Percentiles rank a stretch among this genome's conserved stretches.
Conservation (phyloP, 2,329 filamentous ascomycete species). For the Pezizomycotina sp. region DNA sequence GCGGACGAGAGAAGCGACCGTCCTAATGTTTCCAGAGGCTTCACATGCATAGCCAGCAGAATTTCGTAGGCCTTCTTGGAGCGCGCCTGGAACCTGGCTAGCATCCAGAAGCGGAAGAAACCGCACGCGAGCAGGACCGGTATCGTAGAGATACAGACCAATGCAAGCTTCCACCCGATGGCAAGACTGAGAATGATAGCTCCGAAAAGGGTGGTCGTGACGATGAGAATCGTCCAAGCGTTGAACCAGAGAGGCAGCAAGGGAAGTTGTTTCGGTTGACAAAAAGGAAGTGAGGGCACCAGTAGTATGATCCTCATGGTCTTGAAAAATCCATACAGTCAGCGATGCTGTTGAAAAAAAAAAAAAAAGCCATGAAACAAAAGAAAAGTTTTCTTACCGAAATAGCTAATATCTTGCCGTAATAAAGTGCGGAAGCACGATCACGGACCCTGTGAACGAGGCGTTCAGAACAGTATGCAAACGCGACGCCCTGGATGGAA, state of each 20-base stretch:
- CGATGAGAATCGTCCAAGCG: slow-evolving; percentile 74
- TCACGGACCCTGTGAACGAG: slow-evolving; percentile 71
- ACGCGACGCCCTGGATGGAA: slow-evolving; percentile 50
- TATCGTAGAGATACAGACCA: slow-evolving; percentile 65
- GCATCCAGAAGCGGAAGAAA: slow-evolving; percentile 75
- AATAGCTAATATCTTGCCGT: slow-evolving; percentile 83
- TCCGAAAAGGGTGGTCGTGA: slow-evolving; percentile 60
- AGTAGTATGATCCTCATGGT: slow-evolving; percentile 70
- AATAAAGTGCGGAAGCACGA: slow-evolving; percentile 73
- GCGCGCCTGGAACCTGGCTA: slow-evolving; percentile 60
- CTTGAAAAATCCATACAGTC: too few relatives aligned
- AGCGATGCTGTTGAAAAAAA: too few relatives aligned
- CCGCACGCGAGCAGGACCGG: slow-evolving; percentile 63
- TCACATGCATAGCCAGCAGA: slow-evolving; percentile 84
- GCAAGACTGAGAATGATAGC: slow-evolving; percentile 54
- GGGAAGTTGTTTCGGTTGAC: slow-evolving; percentile 73
- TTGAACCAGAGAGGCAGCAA: slow-evolving; percentile 73
- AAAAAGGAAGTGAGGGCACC: slow-evolving; percentile 79
- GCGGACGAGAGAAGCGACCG: slow-evolving; percentile 75
- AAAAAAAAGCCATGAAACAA: too few relatives aligned
- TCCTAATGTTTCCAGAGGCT: slow-evolving; percentile 83
- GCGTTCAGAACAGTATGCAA: slow-evolving; percentile 74
- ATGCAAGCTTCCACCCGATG: slow-evolving; percentile 73
- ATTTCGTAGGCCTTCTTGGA: slow-evolving; percentile 64
- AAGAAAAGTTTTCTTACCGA: too few relatives aligned